Conservation (phyloP, 192 early-diverging fungal genomes). For the Backusella tarrabulga region DNA sequence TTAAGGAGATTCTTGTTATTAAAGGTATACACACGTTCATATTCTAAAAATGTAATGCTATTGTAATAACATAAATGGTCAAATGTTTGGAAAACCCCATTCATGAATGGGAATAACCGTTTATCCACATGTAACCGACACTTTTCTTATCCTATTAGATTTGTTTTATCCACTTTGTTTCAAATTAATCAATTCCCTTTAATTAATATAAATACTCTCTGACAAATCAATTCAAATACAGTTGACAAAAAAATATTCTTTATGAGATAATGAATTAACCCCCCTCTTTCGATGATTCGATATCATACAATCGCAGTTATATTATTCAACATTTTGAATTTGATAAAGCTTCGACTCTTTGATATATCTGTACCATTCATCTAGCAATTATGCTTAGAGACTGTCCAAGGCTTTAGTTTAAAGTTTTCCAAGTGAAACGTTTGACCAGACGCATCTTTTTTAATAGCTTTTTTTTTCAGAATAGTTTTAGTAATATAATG, state of each 20-base stretch:
- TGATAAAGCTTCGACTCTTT: neutral
- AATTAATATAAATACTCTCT: neutral
- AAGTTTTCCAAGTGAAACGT: neutral
- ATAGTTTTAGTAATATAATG: neutral
- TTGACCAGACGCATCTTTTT: neutral
- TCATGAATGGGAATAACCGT: neutral
- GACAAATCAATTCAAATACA: neutral
- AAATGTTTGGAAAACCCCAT: neutral
- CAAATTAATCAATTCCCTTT: neutral
- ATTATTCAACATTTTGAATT: neutral
- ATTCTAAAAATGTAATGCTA: neutral
- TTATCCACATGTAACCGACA: neutral
- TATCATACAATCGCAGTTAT: neutral
- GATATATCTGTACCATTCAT: neutral
- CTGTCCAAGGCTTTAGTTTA: neutral
- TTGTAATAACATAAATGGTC: neutral
- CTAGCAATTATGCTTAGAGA: neutral
- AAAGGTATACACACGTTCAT: neutral
- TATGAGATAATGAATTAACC: neutral
- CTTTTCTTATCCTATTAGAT: neutral
- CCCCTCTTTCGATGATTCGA: too few species aligned
- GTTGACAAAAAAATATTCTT: neutral
- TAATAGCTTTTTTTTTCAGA: neutral
- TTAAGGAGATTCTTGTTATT: neutral
- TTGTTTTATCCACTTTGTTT: neutral